Evolutionary conservation across 2,329 filamentous ascomycete species (phyloP), one percentile per base, ranked within the genome.

Genomic region (Lachnellula arida): DNA sequence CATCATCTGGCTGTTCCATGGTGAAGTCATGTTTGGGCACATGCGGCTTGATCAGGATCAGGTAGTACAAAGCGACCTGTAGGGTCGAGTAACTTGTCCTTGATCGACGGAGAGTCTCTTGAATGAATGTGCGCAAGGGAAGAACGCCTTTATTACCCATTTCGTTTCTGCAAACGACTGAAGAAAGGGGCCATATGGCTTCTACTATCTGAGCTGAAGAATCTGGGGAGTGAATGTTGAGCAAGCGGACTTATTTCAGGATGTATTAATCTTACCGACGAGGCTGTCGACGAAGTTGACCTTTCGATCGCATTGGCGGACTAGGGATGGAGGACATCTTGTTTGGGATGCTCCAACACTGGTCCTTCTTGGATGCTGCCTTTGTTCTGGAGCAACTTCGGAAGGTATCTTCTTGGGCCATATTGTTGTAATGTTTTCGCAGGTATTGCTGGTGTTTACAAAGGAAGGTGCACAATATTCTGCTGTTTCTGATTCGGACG

Each of bases 171-270:
- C 88, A 89, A 56, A 88, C 82, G 37, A 87, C 84, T 57, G 90
- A 92, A 53, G 93, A 95, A 44, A 93, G 80, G 46, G 94, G 92
- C 94, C 94, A 99, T 68, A 99, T 96, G 53, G 89, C 89, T 77
- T 97, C 91, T 49, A 99, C 92, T 73, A 97, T 96, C 74, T 96
- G 91, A 53, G 94, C 94, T 52, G 94, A 94, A 66, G 93, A 96
- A 84, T 97, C 93, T 97, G 81, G 53, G 70, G 60, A 60, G 54
- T 49, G 52, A 58, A 55, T 56, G 62, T 73, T 74, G 66, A 74
- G 72, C 67, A 60, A 52, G 60, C 56, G 66, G 19, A 64, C 66
- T 57, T 62, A 51, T 52, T 62, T 57, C 53, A 63, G 56, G 65
- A 66, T 51, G 40, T 66, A 68, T 66, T 60, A 63, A 67, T 70